Evolutionary conservation across 1,139 yeast species (phyloP), one percentile per base, ranked within the genome.

Genomic region (Candida tetrigidarum): DNA sequence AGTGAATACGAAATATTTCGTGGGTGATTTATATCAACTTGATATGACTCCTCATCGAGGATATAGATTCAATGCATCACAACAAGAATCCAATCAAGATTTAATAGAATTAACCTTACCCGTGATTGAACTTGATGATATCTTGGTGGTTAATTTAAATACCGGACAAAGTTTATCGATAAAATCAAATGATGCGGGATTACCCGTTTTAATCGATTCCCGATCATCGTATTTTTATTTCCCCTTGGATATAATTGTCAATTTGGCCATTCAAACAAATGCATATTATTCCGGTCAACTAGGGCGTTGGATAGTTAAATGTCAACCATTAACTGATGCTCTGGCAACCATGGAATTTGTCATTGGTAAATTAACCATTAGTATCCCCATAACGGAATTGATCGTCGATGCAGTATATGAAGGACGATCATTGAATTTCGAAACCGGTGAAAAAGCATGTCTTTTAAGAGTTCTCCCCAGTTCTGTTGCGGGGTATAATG

Each of bases 221-320:
- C 67, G 89, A 47, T 68, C 76, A 27, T 52, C 66, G n/a, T 75
- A 68, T 57, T 74, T 76, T 23, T 79, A 71, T 55, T 62, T 88
- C 39, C 96, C 96, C 0, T 66, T 78, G 42, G 74, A 77, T 37
- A 60, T 81, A 3, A 68, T 88, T 40, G 75, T 87, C 41, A 80
- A 81, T 54, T 63, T 89, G 34, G 93, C 96, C 0, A 71, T 86
- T 15, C 96, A 88, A 64, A 69, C 86, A 19, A 84, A 85, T 55
- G 96, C 96, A 0, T 78, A 74, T 50, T 88, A 81, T 60, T 74
- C 80, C 6, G 58, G 67, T 3, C 74, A 76, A 12, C 57, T 74
- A 6, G 70, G 68, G 18, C 52, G 77, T 19, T 88, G 96, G 96
- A 60, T 86, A 16, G 87, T 86, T 20, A 78, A 78, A 48, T 89